A percentile compares a stretch with the other conserved stretches of the same genome.
phyloP scores from a whole-genome alignment of 441 rosid species.

The Adansonia grandidieri region DNA sequence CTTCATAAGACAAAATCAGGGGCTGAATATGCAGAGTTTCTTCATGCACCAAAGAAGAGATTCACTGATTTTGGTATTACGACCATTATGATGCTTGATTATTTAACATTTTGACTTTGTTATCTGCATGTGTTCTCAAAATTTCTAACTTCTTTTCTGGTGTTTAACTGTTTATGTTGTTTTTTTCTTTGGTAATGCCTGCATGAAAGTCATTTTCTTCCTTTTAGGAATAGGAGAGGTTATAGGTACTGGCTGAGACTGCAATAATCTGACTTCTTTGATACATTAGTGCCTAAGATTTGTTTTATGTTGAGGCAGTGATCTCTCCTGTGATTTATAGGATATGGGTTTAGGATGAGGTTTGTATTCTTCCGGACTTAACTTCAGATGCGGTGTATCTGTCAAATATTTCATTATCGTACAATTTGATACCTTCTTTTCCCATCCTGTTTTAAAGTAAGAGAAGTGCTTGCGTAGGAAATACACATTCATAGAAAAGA shows the following conservation, averaged over 20 bases:
- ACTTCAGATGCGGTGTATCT: not conserved
- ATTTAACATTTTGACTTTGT: not conserved
- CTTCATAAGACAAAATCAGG: conserved; percentile 89
- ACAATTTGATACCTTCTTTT: not conserved
- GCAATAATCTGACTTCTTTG: not conserved
- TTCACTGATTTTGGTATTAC: conserved; percentile 82
- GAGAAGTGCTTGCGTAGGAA: not conserved
- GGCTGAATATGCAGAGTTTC: conserved; percentile 92
- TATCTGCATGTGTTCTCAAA: not conserved
- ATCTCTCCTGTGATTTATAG: conserved; percentile 3
- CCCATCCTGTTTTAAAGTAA: not conserved
- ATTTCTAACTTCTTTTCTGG: not conserved
- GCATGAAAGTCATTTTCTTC: not conserved
- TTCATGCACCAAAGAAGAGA: conserved; percentile 84
- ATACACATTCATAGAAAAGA: not conserved
- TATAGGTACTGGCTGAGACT: not conserved
- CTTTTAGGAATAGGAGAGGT: not conserved
- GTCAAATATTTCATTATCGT: not conserved
- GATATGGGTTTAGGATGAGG: no score
- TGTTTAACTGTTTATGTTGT: not conserved
- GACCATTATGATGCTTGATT: not conserved
- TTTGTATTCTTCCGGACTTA: not conserved
- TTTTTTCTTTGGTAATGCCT: not conserved
- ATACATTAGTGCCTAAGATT: not conserved
- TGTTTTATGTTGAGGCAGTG: not conserved